Evolutionary conservation across 179 eudicot genomes (phyloP).

Genomic region (Heliamphora pulchella): DNA sequence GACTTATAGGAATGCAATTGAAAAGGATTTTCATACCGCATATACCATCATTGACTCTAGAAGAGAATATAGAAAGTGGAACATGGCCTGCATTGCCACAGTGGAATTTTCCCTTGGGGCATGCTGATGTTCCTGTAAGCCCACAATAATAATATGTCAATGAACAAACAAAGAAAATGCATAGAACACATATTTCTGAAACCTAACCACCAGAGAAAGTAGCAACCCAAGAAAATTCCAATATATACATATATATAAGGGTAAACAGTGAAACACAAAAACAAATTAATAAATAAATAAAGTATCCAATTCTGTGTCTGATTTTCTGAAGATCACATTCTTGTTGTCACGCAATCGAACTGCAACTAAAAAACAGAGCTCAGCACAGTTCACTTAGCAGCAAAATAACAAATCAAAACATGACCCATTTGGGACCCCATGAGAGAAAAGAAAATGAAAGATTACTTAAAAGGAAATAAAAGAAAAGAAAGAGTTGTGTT

Average conservation of each 20-base stretch:
- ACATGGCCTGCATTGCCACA: slow-evolving; percentile 77
- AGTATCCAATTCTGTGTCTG: not conserved
- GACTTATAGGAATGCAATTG: not conserved
- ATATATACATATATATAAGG: not conserved
- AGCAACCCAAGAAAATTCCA: not conserved
- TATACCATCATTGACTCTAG: slow-evolving; percentile 92
- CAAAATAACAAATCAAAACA: not conserved
- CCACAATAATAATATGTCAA: slow-evolving; percentile 13
- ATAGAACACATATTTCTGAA: not conserved
- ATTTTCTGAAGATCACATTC: not conserved
- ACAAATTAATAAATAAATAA: not conserved
- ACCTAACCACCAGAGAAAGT: not conserved
- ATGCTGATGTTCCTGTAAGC: slow-evolving; percentile 88
- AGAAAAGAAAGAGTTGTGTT: too few relatives aligned
- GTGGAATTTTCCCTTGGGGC: slow-evolving; percentile 75
- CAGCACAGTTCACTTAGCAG: not conserved
- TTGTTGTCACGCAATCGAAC: not conserved
- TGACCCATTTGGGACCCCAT: too few relatives aligned
- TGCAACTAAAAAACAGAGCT: not conserved
- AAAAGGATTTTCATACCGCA: slow-evolving; percentile 57
- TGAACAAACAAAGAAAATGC: not conserved
- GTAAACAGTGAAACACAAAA: not conserved
- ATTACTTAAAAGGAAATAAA: too few relatives aligned
- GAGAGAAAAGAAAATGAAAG: too few relatives aligned
- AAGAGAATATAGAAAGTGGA: slow-evolving; percentile 65